phyloP scores from a whole-genome alignment of 2,329 filamentous ascomycete genomes.

The Scedosporium aurantiacum region DNA sequence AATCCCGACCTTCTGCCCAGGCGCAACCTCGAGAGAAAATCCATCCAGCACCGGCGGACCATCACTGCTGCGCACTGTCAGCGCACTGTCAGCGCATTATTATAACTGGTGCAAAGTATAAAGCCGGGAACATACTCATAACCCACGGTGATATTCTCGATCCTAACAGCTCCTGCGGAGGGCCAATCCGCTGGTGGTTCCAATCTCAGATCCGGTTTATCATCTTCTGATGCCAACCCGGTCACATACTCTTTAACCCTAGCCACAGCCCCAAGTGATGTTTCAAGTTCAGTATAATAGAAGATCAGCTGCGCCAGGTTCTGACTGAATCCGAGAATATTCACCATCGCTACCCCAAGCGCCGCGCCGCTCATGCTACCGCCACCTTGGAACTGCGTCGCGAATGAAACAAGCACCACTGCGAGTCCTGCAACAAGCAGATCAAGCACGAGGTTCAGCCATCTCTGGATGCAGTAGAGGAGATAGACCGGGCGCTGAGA shows the following conservation, averaged over 20 bases:
- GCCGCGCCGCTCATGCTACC: too few relatives aligned
- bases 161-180: background rate
- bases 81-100: too few relatives aligned
- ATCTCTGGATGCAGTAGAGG: slow-evolving; percentile 44
- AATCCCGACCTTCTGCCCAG: background rate
- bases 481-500: slow-evolving; percentile 49
- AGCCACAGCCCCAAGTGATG: background rate
- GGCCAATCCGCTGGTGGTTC: background rate
- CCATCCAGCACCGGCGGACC: background rate
- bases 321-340: too few relatives aligned
- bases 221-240: background rate
- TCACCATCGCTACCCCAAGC: too few relatives aligned
- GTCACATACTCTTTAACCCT: background rate
- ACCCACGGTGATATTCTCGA: background rate
- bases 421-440: too few relatives aligned
- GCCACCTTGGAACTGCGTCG: too few relatives aligned
- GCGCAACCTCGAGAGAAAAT: background rate
- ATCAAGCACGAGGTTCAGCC: slow-evolving; percentile 24
- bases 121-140: background rate
- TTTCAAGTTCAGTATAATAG: background rate
- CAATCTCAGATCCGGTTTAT: background rate
- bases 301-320: too few relatives aligned
- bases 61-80: background rate
- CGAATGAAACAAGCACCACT: too few relatives aligned
- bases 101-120: too few relatives aligned